Base-by-base conservation (phyloP, 1,284 basidiomycete species). In the Earliella scabrosa region DNA sequence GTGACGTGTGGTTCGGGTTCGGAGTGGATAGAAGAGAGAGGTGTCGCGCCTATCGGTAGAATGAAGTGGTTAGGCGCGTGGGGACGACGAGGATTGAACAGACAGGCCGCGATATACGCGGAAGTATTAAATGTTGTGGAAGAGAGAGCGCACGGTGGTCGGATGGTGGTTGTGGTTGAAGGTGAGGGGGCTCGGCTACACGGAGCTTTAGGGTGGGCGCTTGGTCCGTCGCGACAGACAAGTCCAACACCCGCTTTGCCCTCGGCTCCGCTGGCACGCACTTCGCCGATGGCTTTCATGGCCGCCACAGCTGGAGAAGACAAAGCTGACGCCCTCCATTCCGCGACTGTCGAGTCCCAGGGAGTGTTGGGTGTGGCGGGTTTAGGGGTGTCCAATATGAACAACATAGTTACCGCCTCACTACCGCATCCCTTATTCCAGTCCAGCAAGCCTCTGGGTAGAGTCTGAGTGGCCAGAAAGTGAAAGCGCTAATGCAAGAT, bases 21-120 rank as follows among this genome's bases (percentile, higher is more conserved):
- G 49, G 38, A 31, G 46, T 41, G 20, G 29, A 31, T 36, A 8
- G 27, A 4, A 21, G 41, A 14, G 39, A 24, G 13, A 29, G 34
- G 34, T 46, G 3, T 46, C 31, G 34, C 32, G 13, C 48, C 54
- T 55, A 55, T 55, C 23, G 54, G 54, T 11, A 55, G 36, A 24
- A 55, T 41, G 27, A 31, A 32, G 48, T 49, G 54, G 54, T 55
- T 55, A 40, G 46, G 43, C 23, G 26, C 29, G 4, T 27, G 48
- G 16, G 36, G 18, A 38, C 29, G 46, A 24, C 24, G 39, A 29
- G 48, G 45, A 5, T 35, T 32, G 44, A 55, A 50, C 8, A 50
- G 44, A 24, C 24, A 55, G 18, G 54, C 35, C 9, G 54, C 43
- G 16, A 55, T 44, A 38, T 41, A 55, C 14, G 47, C 18, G 14